Evolutionary conservation across 2,329 filamentous ascomycete genomes (phyloP).

Genomic region (Rachicladosporium sp.): DNA sequence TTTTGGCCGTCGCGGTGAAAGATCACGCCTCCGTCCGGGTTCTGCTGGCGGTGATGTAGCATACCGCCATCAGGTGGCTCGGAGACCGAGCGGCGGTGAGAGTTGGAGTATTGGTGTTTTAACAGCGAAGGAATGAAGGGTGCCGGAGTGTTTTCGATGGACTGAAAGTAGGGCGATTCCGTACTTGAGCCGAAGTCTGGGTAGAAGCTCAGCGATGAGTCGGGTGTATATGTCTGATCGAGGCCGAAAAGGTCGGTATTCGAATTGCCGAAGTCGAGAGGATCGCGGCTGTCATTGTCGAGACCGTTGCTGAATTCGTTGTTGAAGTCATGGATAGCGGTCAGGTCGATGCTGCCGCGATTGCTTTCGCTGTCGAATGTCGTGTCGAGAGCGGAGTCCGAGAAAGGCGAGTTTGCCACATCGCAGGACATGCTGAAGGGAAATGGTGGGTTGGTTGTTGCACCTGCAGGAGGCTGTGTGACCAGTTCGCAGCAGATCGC

Average conservation of each 20-base stretch:
- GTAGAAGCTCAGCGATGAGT: constrained; percentile 4
- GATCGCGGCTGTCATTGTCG: constrained; percentile 7
- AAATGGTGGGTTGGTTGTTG: neutral
- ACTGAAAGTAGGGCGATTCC: constrained; percentile 12
- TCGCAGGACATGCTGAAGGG: constrained; percentile 10
- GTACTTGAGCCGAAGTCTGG: constrained; percentile 5
- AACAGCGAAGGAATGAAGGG: constrained; percentile 4
- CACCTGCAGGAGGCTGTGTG: constrained; percentile 6
- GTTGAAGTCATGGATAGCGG: constrained; percentile 12
- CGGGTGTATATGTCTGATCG: constrained; percentile 3
- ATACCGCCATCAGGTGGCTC: constrained; percentile 12
- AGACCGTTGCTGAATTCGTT: constrained; percentile 6
- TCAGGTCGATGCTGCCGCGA: constrained; percentile 4
- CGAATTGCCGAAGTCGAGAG: constrained; percentile 1
- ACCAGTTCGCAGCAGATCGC: constrained; percentile 9
- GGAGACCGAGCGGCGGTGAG: constrained; percentile 15
- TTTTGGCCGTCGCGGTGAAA: constrained; percentile 15
- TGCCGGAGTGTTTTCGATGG: constrained; percentile 10
- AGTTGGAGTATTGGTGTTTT: constrained; percentile 3
- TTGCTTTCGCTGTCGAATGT: constrained; percentile 5
- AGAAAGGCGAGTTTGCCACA: constrained; percentile 10
- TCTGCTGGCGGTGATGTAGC: constrained; percentile 2
- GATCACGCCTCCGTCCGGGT: constrained; percentile 5
- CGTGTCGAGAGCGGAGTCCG: constrained; percentile 4
- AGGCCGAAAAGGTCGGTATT: constrained; percentile 8